Conservation (phyloP, 1,284 basidiomycete genomes). For the Farysia itapuensis region DNA sequence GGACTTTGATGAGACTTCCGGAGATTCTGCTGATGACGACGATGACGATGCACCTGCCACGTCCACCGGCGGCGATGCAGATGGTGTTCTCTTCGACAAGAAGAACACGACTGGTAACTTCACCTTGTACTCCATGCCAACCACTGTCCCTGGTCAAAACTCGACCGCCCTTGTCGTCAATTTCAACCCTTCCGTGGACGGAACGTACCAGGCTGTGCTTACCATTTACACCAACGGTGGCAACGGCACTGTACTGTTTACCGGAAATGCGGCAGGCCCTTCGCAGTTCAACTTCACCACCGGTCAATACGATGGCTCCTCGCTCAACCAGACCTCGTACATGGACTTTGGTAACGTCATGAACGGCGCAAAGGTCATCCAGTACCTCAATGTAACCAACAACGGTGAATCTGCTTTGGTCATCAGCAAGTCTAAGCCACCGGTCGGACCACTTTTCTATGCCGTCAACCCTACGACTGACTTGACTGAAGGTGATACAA, state of each 20-base stretch:
- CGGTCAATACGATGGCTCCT: constrained; percentile 6
- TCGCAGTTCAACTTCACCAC: constrained; percentile 1
- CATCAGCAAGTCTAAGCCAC: constrained; percentile 17
- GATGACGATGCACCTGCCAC: constrained; percentile 2
- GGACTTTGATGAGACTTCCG: constrained; percentile 3
- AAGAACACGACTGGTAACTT: constrained; percentile 13
- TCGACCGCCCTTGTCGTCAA: constrained; percentile 8
- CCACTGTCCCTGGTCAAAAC: constrained; percentile 3
- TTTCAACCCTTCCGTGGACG: constrained; percentile 9
- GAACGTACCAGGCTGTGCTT: constrained; percentile 2
- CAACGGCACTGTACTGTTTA: constrained; percentile 3
- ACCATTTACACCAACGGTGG: constrained; percentile 11
- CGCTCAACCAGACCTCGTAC: neutral
- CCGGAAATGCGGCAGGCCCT: constrained; percentile 4
- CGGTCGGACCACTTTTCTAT: neutral
- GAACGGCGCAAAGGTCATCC: neutral
- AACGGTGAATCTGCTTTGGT: constrained; percentile 6
- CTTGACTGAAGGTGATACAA: constrained; percentile 7
- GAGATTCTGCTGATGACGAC: constrained; percentile 1
- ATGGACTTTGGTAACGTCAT: constrained; percentile 13
- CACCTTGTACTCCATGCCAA: constrained; percentile 7
- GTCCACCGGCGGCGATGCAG: neutral
- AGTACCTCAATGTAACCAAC: constrained; percentile 7
- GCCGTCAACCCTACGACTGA: constrained; percentile 5
- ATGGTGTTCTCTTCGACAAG: constrained; percentile 1